Evolutionary conservation across 148 eudicot species (phyloP).

Genomic region (Euryodendron excelsum): DNA sequence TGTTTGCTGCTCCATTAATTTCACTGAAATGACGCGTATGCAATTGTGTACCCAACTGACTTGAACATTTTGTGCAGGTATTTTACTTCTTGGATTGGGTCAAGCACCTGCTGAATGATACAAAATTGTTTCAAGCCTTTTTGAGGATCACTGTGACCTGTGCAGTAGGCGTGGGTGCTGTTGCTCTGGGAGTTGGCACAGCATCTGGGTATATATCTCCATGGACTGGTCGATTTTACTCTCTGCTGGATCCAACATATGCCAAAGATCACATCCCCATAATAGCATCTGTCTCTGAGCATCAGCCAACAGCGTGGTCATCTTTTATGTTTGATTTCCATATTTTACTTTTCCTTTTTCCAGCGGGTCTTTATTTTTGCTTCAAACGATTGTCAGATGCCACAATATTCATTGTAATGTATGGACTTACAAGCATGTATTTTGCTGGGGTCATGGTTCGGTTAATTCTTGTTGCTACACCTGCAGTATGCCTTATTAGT

Average conservation of each 20-base stretch:
- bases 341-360: slow-evolving; percentile 85
- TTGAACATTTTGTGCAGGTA: slow-evolving; percentile 49
- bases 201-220: slow-evolving; percentile 97
- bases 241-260: slow-evolving; percentile 94
- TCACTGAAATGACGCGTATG: not conserved
- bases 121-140: slow-evolving; percentile 77
- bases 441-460: slow-evolving; percentile 99
- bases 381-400: slow-evolving; percentile 94
- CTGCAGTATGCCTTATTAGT: slow-evolving; percentile 96
- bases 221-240: slow-evolving; percentile 99
- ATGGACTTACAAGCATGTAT: slow-evolving; percentile 97
- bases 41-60: not conserved
- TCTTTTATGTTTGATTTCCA: slow-evolving; percentile 99
- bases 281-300: slow-evolving; percentile 98
- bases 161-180: slow-evolving; percentile 68
- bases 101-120: slow-evolving; percentile 72
- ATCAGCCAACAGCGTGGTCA: slow-evolving; percentile 99
- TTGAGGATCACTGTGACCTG: slow-evolving; percentile 80
- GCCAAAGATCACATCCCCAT: slow-evolving; percentile 98
- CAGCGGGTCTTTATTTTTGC: slow-evolving; percentile 97
- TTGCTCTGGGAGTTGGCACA: slow-evolving; percentile 91
- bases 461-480: slow-evolving; percentile 92
- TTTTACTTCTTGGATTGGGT: slow-evolving; percentile 96
- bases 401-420: slow-evolving; percentile 94
- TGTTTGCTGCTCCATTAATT: not conserved